Conservation (phyloP, 768 basidiomycete genomes). For the Amyloporia xantha region DNA sequence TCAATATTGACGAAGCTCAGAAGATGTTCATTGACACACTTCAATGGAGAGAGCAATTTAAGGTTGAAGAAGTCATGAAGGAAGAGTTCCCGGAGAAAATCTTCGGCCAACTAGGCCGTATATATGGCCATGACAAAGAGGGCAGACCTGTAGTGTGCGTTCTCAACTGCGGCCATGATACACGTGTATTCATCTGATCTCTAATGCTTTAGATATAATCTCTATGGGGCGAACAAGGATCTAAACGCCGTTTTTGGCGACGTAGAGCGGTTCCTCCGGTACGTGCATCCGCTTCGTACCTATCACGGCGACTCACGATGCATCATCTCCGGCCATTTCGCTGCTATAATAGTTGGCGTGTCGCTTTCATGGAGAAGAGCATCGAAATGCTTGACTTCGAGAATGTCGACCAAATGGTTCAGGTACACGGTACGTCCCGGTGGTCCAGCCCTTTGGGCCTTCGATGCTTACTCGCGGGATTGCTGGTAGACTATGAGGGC, state of each 20-base stretch:
- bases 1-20: conserved; percentile 46
- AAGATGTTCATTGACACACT: conserved; percentile 63
- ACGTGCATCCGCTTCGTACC: conserved; percentile 7
- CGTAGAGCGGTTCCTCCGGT: conserved; percentile 71
- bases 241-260: conserved; percentile 71
- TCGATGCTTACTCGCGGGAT: conserved; percentile 16
- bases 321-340: background rate
- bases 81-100: conserved; percentile 34
- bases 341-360: conserved; percentile 61
- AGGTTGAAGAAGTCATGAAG: conserved; percentile 50
- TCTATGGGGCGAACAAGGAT: conserved; percentile 68
- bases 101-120: conserved; percentile 49
- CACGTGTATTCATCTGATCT: background rate
- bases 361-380: conserved; percentile 69
- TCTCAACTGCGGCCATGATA: background rate
- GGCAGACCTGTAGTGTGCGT: conserved; percentile 64
- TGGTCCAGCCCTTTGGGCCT: conserved; percentile 30
- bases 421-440: conserved; percentile 70
- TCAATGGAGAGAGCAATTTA: conserved; percentile 67
- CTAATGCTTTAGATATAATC: conserved; percentile 50
- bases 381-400: conserved; percentile 62
- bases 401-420: conserved; percentile 64
- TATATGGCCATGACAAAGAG: conserved; percentile 65
- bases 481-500: conserved; percentile 62
- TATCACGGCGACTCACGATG: background rate